Evolutionary conservation across 2,329 filamentous ascomycete genomes (phyloP).

Genomic region (Clonostachys byssicola): DNA sequence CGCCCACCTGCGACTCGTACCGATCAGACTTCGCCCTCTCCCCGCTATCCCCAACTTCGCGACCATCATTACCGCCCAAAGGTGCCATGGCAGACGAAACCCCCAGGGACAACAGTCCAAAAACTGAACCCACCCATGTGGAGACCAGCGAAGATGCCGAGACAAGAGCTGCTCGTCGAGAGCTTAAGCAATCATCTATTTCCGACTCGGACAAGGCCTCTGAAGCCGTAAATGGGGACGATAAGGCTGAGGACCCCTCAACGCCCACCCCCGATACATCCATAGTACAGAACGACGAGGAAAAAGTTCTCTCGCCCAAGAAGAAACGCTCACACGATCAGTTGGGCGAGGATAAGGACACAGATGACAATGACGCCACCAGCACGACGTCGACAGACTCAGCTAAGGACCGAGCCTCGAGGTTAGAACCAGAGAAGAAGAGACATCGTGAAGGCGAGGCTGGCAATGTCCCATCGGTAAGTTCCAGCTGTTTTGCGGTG

Average conservation of each 20-base stretch:
- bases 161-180: constrained; percentile 58
- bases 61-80: not conserved
- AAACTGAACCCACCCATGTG: constrained; percentile 12
- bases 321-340: constrained; percentile 62
- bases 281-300: constrained; percentile 18
- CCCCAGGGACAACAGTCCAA: constrained; percentile 1
- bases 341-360: constrained; percentile 43
- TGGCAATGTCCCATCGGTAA: constrained; percentile 23
- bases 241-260: not conserved
- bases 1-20: no score
- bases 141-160: constrained; percentile 54
- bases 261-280: not conserved
- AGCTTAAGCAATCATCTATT: constrained; percentile 61
- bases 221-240: constrained; percentile 17
- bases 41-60: no score
- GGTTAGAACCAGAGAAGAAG: constrained; percentile 60
- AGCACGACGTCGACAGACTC: constrained; percentile 35
- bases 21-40: no score
- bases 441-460: constrained; percentile 50
- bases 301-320: constrained; percentile 56
- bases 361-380: constrained; percentile 34
- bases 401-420: constrained; percentile 40
- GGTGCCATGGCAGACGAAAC: constrained; percentile 3
- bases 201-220: constrained; percentile 36
- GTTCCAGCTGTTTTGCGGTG: constrained; percentile 5